Evolutionary conservation across 345 rosid genomes (phyloP), one percentile per base, ranked within the genome.

Genomic region (Citrus australasica): DNA sequence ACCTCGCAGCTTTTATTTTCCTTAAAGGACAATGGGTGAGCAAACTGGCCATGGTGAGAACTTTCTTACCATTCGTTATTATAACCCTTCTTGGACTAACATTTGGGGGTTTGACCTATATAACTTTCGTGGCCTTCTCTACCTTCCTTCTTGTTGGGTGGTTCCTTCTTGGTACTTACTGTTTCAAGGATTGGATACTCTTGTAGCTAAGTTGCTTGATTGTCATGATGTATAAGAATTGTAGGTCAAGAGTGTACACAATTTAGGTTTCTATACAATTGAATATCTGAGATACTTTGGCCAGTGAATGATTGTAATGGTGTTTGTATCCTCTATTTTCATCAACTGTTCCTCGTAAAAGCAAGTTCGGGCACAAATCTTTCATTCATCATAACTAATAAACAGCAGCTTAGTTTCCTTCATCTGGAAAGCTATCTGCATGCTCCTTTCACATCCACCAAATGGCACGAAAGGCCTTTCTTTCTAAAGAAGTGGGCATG

Each of bases 1-100:
- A 93, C 85, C 87, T 93, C 25, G 97, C 97, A 0, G 83, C 86
- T 25, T 78, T 96, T 40, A 75, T 96, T 77, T 88, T 92, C 84
- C 76, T 94, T 63, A 87, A 94, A 76, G 98, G 93, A 69, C 88
- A 73, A 0, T 96, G 99, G 98, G 97, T 96, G 67, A 89, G 83
- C 86, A 88, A 86, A 77, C 79, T 84, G 19, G 81, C 94, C 9
- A 64, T 89, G 73, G 75, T 89, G 72, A 83, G 86, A 79, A 82
- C 97, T 0, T 77, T 88, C 84, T 75, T 92, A 65, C 97, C 98
- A 28, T 83, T 90, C 74, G 55, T 85, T 13, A 42, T 96, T 25
- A 67, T 85, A 42, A 87, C 84, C 56, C 66, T 84, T 33, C 51
- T 92, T 7, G 99, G 98, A 68, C 77, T 94, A 6, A 51, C 83